phyloP scores from a whole-genome alignment of 306 rosid species.

The Glycine latifolia region DNA sequence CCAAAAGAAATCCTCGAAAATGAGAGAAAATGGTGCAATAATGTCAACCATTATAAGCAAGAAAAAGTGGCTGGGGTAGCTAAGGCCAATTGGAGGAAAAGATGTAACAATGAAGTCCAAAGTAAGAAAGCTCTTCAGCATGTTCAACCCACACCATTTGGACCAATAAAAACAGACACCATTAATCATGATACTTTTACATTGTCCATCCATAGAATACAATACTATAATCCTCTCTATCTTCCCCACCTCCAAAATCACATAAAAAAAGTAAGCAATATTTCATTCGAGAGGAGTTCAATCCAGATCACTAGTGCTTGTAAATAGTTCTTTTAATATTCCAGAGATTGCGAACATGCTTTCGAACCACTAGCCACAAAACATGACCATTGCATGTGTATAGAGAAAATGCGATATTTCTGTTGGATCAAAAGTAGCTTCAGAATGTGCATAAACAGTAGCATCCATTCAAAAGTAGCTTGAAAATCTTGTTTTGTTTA shows the following conservation, averaged over 20 bases:
- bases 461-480: slow-evolving; percentile 24
- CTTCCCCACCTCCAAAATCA: slow-evolving; percentile 42
- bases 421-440: slow-evolving; percentile 34
- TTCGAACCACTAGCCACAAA: slow-evolving; percentile 38
- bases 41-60: slow-evolving; percentile 38
- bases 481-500: slow-evolving; percentile 42
- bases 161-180: slow-evolving; percentile 33
- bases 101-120: slow-evolving; percentile 1
- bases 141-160: slow-evolving; percentile 31
- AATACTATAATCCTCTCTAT: slow-evolving; percentile 4
- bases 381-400: slow-evolving; percentile 35
- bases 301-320: slow-evolving; percentile 43
- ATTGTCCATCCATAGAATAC: slow-evolving; percentile 36
- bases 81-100: slow-evolving; percentile 1
- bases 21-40: slow-evolving; percentile 27
- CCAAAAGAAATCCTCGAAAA: slow-evolving; percentile 1
- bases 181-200: slow-evolving; percentile 42
- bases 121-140: slow-evolving; percentile 34
- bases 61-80: slow-evolving; percentile 40
- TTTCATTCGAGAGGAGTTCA: slow-evolving; percentile 43
- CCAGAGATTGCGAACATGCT: slow-evolving; percentile 32
- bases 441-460: slow-evolving; percentile 37
- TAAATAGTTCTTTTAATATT: slow-evolving; percentile 30
- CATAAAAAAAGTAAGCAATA: slow-evolving; percentile 37
- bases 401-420: slow-evolving; percentile 21